Base-by-base conservation (phyloP, 495 filamentous ascomycete species). In the Neurospora sp. region DNA sequence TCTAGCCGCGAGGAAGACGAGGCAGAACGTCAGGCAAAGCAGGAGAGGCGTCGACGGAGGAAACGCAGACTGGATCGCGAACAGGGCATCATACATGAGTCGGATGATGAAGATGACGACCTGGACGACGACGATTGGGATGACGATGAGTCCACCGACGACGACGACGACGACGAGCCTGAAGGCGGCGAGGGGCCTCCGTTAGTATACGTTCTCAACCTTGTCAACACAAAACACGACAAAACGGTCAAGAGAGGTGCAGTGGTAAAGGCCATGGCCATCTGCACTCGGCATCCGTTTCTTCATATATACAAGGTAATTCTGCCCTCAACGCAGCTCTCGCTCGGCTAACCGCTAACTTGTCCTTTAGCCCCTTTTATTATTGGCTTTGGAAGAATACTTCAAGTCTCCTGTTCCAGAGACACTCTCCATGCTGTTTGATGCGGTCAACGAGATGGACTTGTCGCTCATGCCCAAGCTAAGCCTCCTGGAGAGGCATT, bases 231-330 rank as follows among this genome's bases (percentile, higher is more conserved):
- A 3, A 98, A 98, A 82, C 93, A 96, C 77, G 96, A 98, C 82
- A 93, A 92, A 77, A 91, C 90, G 16, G 94, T 92, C 14, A 94
- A 96, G 81, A 88, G 94, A 87, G 96, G 96, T 72, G 96, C 96
- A 3, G 90, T 97, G 39, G 94, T 98, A 39, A 99, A 98, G 82
- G 94, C 96, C 3, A 99, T 99, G 96, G 96, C 96, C n/a, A 98
- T 99, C 76, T 99, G 96, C 83, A 99, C 96, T 5, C 86, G 95
- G 69, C 96, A 99, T 84, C 94, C 96, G n/a, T 99, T 99, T 80
- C 86, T 99, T 70, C 95, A 99, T 81, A 98, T 99, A 72, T 99
- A 98, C 83, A 99, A 98, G 88, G 93, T 93, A 78, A 70, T 83
- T 74, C 70, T 69, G 9, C 69, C 18, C 72, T 37, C 39, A 35